Evolutionary conservation across 116 monocot genomes (phyloP), one percentile per base, ranked within the genome.

Genomic region (Phalaenopsis hybrid): DNA sequence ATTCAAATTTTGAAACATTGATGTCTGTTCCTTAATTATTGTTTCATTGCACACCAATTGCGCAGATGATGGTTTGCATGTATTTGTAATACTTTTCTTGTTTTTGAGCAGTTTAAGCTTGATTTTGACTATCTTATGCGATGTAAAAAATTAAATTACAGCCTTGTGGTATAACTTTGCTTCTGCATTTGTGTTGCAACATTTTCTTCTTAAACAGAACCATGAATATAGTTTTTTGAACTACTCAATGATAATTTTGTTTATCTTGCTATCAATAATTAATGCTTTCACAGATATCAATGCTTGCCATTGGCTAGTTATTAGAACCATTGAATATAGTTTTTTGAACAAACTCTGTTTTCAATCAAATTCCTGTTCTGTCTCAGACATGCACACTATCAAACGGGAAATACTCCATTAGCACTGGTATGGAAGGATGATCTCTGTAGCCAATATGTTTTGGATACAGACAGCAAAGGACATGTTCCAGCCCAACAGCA

Each of bases 381-480:
- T 84, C 13, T 65, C 85, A 99, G 99, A 82, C 94, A 99, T 89
- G 95, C 99, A 78, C 93, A 92, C 85, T 95, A 99, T 85, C 94
- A 94, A 81, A 84, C 92, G 45, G 99, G 99, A 33, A 89, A 87
- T 77, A 99, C 99, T 58, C 99, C 99, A 44, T 90, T 99, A 83
- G 92, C 92, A 25, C 79, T 99, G 11, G 94, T 95, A 21, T 99
- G 99, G 99, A 99, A 99, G 89, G 99, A 99, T 88, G 86, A 89
- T 77, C 59, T 84, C 23, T 94, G 93, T 85, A 99, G 99, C 82
- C 88, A 93, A 78, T 95, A 99, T 88, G 80, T 99, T 79, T 85
- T 99, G 82, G 99, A 99, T 82, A 99, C 99, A 15, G 95, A 99
- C 80, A 88, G 79, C 72, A 85, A 92, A 79, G 99, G 99, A 41